Evolutionary conservation across 306 rosid species (phyloP).

Genomic region (Cicer judaicum): DNA sequence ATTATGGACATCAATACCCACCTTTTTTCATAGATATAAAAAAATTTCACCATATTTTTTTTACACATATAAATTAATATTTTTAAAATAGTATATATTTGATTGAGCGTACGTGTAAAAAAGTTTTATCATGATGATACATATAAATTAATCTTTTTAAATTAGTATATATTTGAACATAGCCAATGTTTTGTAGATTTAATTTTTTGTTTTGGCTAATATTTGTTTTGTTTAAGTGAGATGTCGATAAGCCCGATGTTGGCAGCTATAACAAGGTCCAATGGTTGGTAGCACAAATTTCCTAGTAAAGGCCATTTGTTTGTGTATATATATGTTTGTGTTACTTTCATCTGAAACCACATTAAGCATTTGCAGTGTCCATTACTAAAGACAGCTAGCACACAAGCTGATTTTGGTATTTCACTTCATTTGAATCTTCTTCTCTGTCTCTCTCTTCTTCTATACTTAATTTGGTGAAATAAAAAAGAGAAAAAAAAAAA

Average conservation of each 20-base stretch:
- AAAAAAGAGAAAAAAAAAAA: neutral
- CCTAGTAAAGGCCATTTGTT: constrained; percentile 10
- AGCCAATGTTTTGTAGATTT: neutral
- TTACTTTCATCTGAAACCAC: constrained; percentile 35
- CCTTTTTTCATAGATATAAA: too few relatives aligned
- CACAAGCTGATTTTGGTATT: neutral
- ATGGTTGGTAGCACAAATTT: constrained; percentile 6
- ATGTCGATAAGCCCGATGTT: constrained; percentile 52
- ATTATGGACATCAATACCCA: too few relatives aligned
- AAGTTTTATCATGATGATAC: too few relatives aligned
- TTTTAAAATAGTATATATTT: too few relatives aligned
- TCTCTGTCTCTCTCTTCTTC: neutral
- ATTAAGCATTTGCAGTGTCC: constrained; percentile 30
- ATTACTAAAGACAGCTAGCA: constrained; percentile 6
- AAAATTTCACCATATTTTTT: neutral
- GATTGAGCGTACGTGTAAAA: too few relatives aligned
- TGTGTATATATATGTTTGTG: constrained; percentile 9
- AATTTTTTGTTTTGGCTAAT: constrained; percentile 4
- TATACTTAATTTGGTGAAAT: neutral
- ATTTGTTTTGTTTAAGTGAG: neutral
- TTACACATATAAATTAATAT: neutral
- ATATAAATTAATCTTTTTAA: too few relatives aligned
- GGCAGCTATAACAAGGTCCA: constrained; percentile 42
- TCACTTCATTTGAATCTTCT: constrained; percentile 16
- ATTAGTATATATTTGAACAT: too few relatives aligned